Percentiles rank a stretch among this genome's conserved stretches.
These are phyloP conservation scores for Daedalea quercina DNA, from an alignment of 768 basidiomycete species.

Conservation along the genomic window DNA sequence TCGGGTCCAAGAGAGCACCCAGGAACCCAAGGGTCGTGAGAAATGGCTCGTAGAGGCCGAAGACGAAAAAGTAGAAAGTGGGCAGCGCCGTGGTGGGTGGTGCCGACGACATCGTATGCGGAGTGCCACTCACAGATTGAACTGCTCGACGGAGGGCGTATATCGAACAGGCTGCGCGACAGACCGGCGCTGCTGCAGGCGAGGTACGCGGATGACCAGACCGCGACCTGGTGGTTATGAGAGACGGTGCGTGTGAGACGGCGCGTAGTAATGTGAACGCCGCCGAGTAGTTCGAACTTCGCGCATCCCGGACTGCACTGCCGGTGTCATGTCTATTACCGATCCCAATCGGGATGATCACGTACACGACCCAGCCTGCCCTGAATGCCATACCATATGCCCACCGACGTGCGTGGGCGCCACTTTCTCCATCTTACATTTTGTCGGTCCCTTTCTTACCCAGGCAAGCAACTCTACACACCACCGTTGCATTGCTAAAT, in stretches of 20 bases:
- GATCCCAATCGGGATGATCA: background rate
- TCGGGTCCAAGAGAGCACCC: conserved; percentile 60
- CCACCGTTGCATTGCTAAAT: conserved; percentile 57
- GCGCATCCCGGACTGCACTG: background rate
- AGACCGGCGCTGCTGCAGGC: background rate
- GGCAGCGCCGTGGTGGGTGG: conserved; percentile 56
- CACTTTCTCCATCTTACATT: conserved; percentile 41
- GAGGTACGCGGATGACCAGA: background rate
- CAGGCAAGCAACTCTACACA: conserved; percentile 48
- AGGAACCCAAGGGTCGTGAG: conserved; percentile 59
- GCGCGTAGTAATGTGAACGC: background rate
- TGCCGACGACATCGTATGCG: background rate
- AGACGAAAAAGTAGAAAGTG: conserved; percentile 65
- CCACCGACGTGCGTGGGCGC: conserved; percentile 1
- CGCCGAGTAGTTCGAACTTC: background rate
- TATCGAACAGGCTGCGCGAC: background rate
- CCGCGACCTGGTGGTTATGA: background rate
- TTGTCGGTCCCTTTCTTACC: conserved; percentile 56
- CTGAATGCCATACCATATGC: conserved; percentile 17
- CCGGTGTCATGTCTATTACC: background rate
- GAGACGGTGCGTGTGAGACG: background rate
- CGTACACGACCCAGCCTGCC: conserved; percentile 14
- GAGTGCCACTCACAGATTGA: background rate
- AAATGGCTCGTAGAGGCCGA: conserved; percentile 69
- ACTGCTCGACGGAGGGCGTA: background rate